Percentiles rank a stretch among this genome's conserved stretches.
These are phyloP conservation scores for Aspergillus bombycis DNA, from an alignment of 2,329 filamentous ascomycete species.

Conservation along the genomic window DNA sequence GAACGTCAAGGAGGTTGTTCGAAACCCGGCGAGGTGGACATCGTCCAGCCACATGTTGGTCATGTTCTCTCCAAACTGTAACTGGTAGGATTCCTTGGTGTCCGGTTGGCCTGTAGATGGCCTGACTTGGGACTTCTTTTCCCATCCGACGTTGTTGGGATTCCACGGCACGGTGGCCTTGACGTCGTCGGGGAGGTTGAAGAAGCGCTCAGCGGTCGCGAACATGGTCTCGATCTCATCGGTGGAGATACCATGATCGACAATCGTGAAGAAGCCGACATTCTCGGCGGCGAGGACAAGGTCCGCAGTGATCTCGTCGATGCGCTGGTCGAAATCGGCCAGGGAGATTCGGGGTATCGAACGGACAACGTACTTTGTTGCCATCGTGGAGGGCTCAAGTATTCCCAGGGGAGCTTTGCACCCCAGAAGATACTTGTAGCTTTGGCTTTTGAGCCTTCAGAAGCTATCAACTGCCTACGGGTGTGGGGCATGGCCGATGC, in stretches of 20 bases:
- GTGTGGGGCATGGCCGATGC: background rate
- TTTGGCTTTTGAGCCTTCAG: background rate
- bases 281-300: conserved; percentile 60
- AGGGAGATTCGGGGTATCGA: conserved; percentile 59
- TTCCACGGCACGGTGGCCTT: conserved; percentile 61
- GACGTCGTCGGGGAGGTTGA: conserved; percentile 53
- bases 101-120: conserved; percentile 63
- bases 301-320: conserved; percentile 57
- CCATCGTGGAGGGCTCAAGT: background rate
- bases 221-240: conserved; percentile 58
- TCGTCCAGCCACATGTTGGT: conserved; percentile 57
- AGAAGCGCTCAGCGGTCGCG: conserved; percentile 55
- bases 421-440: background rate
- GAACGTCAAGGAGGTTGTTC: conserved; percentile 50
- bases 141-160: conserved; percentile 62
- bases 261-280: conserved; percentile 63
- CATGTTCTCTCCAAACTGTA: conserved; percentile 63
- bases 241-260: conserved; percentile 58
- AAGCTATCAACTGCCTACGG: background rate
- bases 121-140: conserved; percentile 61
- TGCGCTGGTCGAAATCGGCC: conserved; percentile 55
- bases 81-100: conserved; percentile 64
- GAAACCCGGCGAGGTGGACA: conserved; percentile 53
- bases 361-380: conserved; percentile 47
- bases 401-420: too few species aligned